Base-by-base conservation (phyloP, 1,139 yeast species). In the Geotrichum histeridarum region DNA sequence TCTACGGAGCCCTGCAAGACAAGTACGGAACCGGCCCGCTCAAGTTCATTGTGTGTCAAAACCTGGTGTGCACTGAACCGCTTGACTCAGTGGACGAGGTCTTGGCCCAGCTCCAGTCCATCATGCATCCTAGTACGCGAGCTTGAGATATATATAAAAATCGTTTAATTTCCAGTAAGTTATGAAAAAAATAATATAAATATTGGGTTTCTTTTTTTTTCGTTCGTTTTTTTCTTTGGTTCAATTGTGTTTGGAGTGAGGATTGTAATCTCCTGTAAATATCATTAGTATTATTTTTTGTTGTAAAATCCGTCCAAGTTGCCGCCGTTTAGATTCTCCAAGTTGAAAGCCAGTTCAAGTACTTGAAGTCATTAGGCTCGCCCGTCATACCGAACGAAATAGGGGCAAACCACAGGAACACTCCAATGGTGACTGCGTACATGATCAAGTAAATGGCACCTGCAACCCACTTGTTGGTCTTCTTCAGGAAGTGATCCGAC, bases 361-460 rank as follows among this genome's bases (percentile, higher is more conserved):
- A 82, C 52, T 73, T 72, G 77, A 78, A 93, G 59, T 88, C 74
- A 35, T 73, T 69, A 57, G 82, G 79, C 56, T 89, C 85, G 49
- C 97, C 97, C 55, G 77, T 84, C 94, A 94, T 84, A 67, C 99
- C 99, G 67, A 87, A 86, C 1, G 95, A 80, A 54, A 93, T 74
- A 65, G 87, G 86, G 62, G 89, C 77, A 73, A 87, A 86, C 70
- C 79, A 77, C 73, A 81, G 75, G 77, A 89, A 93, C 55, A 83
- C 74, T 38, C 83, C 88, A 59, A 82, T 75, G 46, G 87, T 83
- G 53, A 77, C 67, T 3, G 77, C 77, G 63, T 81, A 84, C 63
- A 83, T 77, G 7, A 63, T 55, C 64, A 62, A 60, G 69, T 72
- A 61, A 61, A 67, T 53, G 17, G 64, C 61, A 51, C 62, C 62